Conservation (phyloP, 805 yeast species). For the Nakazawaea pomicola region DNA sequence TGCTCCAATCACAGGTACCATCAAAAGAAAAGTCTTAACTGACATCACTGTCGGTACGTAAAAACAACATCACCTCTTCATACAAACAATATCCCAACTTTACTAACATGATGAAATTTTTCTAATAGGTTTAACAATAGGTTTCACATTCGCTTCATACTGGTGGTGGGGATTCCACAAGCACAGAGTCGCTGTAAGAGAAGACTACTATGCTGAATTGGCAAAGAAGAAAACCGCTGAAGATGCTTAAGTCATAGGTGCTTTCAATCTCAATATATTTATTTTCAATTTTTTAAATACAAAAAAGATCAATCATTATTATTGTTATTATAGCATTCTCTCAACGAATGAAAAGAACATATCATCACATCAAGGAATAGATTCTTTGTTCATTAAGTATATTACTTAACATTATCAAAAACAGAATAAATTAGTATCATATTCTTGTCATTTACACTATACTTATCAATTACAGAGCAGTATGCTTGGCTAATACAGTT, state of each 20-base stretch:
- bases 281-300: neutral
- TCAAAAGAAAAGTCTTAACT: constrained; percentile 74
- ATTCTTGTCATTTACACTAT: too few relatives aligned
- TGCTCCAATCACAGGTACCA: constrained; percentile 81
- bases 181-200: constrained; percentile 68
- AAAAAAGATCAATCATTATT: too few relatives aligned
- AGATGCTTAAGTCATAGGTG: constrained; percentile 24
- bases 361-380: too few relatives aligned
- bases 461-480: too few relatives aligned
- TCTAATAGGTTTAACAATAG: constrained; percentile 22
- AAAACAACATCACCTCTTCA: neutral
- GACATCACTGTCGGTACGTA: constrained; percentile 71
- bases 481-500: too few relatives aligned
- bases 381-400: too few relatives aligned
- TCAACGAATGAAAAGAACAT: too few relatives aligned
- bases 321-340: too few relatives aligned
- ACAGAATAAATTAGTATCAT: too few relatives aligned
- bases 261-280: too few relatives aligned
- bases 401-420: too few relatives aligned
- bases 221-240: constrained; percentile 69
- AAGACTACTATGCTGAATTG: constrained; percentile 73
- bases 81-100: neutral
- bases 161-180: constrained; percentile 90
- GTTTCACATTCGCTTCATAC: constrained; percentile 50
- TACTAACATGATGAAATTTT: too few relatives aligned